A percentile compares a stretch with the other conserved stretches of the same genome.
These are phyloP conservation scores for Catunica adiposa DNA, from an alignment of 2,329 filamentous ascomycete genomes.

Conservation along the genomic window DNA sequence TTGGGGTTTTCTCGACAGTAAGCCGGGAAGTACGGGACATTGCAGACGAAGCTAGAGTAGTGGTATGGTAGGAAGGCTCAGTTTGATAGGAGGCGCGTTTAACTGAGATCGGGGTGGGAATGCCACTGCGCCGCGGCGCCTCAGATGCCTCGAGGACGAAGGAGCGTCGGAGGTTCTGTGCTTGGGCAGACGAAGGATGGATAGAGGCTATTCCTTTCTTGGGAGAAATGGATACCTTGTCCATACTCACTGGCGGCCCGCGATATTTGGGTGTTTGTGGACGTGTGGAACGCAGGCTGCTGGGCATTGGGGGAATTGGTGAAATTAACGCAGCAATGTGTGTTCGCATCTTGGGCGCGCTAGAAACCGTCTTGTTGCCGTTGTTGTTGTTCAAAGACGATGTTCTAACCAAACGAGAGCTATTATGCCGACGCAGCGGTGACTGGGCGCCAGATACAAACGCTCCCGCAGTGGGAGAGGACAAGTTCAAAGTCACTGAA, in stretches of 20 bases:
- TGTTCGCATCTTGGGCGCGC: background rate
- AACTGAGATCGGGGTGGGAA: background rate
- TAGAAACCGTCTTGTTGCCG: background rate
- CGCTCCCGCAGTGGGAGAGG: background rate
- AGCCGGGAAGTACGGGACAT: background rate
- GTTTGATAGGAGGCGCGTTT: slow-evolving; percentile 4
- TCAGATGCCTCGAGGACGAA: slow-evolving; percentile 10
- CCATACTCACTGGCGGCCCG: slow-evolving; percentile 15
- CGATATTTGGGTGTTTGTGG: slow-evolving; percentile 4
- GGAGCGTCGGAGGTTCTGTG: slow-evolving; percentile 2
- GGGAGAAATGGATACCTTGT: slow-evolving; percentile 6
- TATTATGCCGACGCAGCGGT: slow-evolving; percentile 7
- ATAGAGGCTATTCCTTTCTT: slow-evolving; percentile 2
- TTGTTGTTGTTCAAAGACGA: background rate
- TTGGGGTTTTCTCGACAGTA: background rate
- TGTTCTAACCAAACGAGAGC: slow-evolving; percentile 1
- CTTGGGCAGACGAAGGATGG: background rate
- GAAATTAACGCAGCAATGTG: slow-evolving; percentile 11
- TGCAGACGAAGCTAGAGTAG: background rate
- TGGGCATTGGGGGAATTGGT: background rate
- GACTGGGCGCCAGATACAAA: background rate
- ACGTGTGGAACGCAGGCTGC: background rate
- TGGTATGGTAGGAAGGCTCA: background rate
- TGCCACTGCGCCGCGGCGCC: background rate
- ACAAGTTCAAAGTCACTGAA: background rate